Evolutionary conservation across 495 filamentous ascomycete species (phyloP).

Genomic region (Aspergillus funiculosus): DNA sequence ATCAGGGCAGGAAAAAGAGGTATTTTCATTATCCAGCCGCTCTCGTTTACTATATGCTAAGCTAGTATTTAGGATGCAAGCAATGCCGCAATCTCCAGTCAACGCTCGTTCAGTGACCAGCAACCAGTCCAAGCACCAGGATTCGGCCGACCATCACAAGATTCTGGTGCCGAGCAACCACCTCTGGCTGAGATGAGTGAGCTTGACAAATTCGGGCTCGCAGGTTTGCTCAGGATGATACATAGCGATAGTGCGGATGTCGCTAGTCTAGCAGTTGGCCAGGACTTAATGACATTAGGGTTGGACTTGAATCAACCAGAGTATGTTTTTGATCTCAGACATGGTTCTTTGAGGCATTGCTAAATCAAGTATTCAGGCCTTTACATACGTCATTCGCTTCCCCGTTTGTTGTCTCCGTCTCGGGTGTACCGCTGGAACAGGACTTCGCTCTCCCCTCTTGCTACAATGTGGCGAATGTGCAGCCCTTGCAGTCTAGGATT

Average conservation of each 20-base stretch:
- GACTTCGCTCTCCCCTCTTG: constrained; percentile 75
- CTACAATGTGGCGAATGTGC: constrained; percentile 83
- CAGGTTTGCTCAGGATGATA: constrained; percentile 72
- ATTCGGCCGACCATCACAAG: constrained; percentile 5
- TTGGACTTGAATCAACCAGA: constrained; percentile 74
- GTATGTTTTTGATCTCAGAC: constrained; percentile 45
- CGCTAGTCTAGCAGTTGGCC: constrained; percentile 65
- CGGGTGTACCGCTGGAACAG: constrained; percentile 63
- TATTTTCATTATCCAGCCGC: constrained; percentile 13
- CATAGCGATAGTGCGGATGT: constrained; percentile 73
- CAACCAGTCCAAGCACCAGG: constrained; percentile 28
- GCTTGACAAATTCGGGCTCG: constrained; percentile 73
- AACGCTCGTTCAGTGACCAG: constrained; percentile 34
- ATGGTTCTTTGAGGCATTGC: constrained; percentile 7
- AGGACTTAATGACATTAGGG: constrained; percentile 71
- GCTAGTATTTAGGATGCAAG: constrained; percentile 25
- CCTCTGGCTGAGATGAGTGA: constrained; percentile 72
- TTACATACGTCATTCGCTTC: constrained; percentile 61
- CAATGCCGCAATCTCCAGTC: constrained; percentile 30
- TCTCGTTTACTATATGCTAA: not conserved
- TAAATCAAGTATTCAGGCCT: constrained; percentile 39
- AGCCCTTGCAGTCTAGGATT: constrained; percentile 71
- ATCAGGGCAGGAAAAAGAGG: constrained; percentile 42
- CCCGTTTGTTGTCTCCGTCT: constrained; percentile 63
- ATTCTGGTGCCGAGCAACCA: constrained; percentile 38